These are phyloP conservation scores for Haplographium delicatum DNA, from an alignment of 495 filamentous ascomycete species.

Conservation along the genomic window DNA sequence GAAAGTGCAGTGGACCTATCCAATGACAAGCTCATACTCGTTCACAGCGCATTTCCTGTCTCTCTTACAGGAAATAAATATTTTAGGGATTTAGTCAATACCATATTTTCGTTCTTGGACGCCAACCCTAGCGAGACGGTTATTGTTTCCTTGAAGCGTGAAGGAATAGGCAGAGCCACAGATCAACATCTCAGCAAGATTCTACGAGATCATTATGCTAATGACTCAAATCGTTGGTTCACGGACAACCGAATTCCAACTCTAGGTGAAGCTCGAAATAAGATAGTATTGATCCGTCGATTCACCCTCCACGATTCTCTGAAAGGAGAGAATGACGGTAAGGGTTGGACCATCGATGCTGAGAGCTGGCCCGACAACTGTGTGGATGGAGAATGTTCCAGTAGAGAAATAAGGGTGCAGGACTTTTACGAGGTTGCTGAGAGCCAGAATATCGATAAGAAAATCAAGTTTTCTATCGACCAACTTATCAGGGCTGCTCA, in stretches of 20 bases:
- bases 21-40: conserved; percentile 35
- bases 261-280: conserved; percentile 75
- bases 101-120: conserved; percentile 69
- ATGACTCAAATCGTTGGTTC: conserved; percentile 64
- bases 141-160: conserved; percentile 85
- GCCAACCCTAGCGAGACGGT: conserved; percentile 73
- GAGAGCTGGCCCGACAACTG: conserved; percentile 87
- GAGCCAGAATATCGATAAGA: conserved; percentile 68
- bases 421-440: conserved; percentile 91
- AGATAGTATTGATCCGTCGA: conserved; percentile 79
- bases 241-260: conserved; percentile 65
- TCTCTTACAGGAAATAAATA: conserved; percentile 58
- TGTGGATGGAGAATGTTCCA: conserved; percentile 63
- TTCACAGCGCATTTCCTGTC: conserved; percentile 78
- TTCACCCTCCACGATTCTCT: conserved; percentile 61
- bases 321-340: conserved; percentile 52
- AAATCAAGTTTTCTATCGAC: conserved; percentile 65
- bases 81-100: conserved; percentile 64
- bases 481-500: conserved; percentile 70
- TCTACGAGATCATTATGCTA: conserved; percentile 65
- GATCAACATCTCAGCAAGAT: conserved; percentile 74
- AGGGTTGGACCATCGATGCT: conserved; percentile 78
- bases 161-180: conserved; percentile 73
- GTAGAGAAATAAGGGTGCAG: conserved; percentile 78
- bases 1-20: conserved; percentile 21